Base-by-base conservation (phyloP, 2,329 filamentous ascomycete species). In the Dothiorella sarmentorum region DNA sequence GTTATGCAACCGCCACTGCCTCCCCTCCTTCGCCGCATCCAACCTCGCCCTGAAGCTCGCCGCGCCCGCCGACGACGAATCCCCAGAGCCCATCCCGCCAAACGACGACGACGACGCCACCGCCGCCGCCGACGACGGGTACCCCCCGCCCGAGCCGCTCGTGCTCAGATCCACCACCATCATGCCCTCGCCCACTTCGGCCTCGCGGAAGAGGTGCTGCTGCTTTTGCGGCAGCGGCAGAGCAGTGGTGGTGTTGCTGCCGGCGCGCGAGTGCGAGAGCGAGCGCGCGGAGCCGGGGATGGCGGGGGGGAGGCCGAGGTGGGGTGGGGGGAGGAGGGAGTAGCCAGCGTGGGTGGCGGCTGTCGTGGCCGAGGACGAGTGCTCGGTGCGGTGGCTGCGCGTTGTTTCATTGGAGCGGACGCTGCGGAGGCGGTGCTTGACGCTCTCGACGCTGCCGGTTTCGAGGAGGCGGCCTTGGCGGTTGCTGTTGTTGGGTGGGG, bases 321-420 rank as follows among this genome's bases (percentile, higher is more conserved):
- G 26, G 43, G n/a, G 26, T 22, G 17, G 13, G 2, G 42, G 24
- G 10, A 57, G 31, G 17, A 22, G 15, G 1, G 38, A 42, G 10
- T 42, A 33, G n/a, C 27, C 22, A 15, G 44, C 56, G 22, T 52
- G 56, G 18, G 42, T 42, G 3, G 49, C 49, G 5, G 53, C 27
- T 6, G 49, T 27, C 22, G 42, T 42, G 3, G 49, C 49, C 3
- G 53, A 38, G 4, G 49, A 40, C 22, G 49, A 53, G 52, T 38
- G 33, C 18, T 44, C 44, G n/a, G 44, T 47, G 22, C 6, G 20
- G n/a, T 27, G 44, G 38, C 40, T 47, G 29, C 31, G 57, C 20
- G 22, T 59, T 0, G 69, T 71, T 7, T 71, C 69, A 26, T 68
- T 72, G 3, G 69, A 72, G n/a, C 64, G 63, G 3, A 68, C 66